Base-by-base conservation (phyloP, 768 basidiomycete genomes). In the Tephrocybe sp. region DNA sequence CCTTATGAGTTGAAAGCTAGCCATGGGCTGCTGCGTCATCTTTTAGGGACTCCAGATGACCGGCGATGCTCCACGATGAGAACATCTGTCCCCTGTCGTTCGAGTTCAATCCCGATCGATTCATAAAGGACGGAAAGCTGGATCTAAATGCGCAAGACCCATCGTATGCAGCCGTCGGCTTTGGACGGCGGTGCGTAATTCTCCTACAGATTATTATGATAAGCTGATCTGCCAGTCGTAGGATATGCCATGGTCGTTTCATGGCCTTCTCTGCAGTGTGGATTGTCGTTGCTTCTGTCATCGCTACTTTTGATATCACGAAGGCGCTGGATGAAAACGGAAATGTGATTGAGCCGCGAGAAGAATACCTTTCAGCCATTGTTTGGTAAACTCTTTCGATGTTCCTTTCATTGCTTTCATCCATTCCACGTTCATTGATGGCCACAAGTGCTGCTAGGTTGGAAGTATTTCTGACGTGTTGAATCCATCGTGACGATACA, bases 201-300 rank as follows among this genome's bases (percentile, higher is more conserved):
- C 7, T n/a, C 26, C 26, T 26, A 26, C 3, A 26, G 3, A 26
- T 7, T 7, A 26, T 4, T 26, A 26, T 26, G 26, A 26, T 26
- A 26, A 26, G 26, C 26, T 7, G 7, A 26, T 26, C 3, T 3
- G n/a, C n/a, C n/a, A n/a, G n/a, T 26, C 26, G 26, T 22, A 60
- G 62, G 11, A 36, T 63, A 22, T 74, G 72, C 43, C 68, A 69
- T 13, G 72, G 70, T 2, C 62, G 61, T 13, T 53, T 62, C 19
- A 62, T 72, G 45, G 72, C 71, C 0, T 61, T 65, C n/a, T 54
- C 60, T 7, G 57, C 55, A 4, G 23, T 72, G 9, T 72, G 61
- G 61, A 60, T 72, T 23, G 57, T 64, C 1, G 54, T 66, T 16
- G 64, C 64, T 3, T 63, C 59, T 17, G 49, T 73, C 1, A 47